Percentiles rank a stretch among this genome's conserved stretches.
Conservation (phyloP, 2,329 filamentous ascomycete species). For the Epichloe aotearoae region DNA sequence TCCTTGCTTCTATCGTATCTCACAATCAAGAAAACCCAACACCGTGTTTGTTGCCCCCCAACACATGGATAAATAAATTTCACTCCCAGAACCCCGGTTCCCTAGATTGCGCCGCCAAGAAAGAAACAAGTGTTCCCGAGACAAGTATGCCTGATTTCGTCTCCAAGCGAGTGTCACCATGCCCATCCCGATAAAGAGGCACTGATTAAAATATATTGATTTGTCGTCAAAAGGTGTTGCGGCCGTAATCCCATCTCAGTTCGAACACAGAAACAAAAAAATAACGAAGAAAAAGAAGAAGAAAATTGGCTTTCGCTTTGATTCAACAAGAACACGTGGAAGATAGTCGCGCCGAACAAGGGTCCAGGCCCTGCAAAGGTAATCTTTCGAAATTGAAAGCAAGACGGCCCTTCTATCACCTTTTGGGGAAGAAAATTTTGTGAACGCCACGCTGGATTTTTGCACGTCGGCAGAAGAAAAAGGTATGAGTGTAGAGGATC, state of each 20-base stretch:
- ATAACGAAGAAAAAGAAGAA: neutral
- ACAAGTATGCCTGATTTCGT: neutral
- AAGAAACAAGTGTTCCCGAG: neutral
- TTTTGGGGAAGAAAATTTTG: neutral
- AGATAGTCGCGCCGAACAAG: too few relatives aligned
- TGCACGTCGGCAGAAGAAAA: neutral
- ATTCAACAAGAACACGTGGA: too few relatives aligned
- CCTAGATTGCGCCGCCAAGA: neutral
- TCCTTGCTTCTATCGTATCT: neutral
- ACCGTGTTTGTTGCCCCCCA: neutral
- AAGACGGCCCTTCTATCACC: neutral
- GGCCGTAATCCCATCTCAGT: conserved; percentile 6
- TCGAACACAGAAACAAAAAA: conserved; percentile 1
- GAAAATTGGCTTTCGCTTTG: neutral
- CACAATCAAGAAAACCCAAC: neutral
- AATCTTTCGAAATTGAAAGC: too few relatives aligned
- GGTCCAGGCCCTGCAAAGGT: too few relatives aligned
- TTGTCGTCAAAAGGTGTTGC: conserved; percentile 5
- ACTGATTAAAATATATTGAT: conserved; percentile 5
- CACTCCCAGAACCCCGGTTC: neutral
- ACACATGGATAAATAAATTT: neutral
- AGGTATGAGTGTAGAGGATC: neutral
- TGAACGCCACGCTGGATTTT: neutral
- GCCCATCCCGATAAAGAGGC: neutral
- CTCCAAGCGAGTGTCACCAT: conserved; percentile 5